A percentile compares a stretch with the other conserved stretches of the same genome.
These are phyloP conservation scores for Boletus vinaceobasis DNA, from an alignment of 768 basidiomycete species.

Conservation along the genomic window DNA sequence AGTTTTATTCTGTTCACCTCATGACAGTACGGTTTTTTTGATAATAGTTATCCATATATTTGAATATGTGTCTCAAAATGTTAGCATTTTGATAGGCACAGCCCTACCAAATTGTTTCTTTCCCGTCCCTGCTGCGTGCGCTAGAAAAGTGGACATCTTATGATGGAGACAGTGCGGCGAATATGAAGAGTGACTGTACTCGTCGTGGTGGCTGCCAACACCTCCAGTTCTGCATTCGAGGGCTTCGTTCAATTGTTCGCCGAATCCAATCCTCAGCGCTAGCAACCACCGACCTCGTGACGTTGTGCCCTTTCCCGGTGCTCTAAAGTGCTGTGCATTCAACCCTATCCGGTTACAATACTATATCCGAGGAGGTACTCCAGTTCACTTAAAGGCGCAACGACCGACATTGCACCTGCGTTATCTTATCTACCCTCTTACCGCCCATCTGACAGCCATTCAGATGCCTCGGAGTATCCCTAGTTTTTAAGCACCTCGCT, in stretches of 20 bases:
- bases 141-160: background rate
- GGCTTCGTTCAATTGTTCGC: background rate
- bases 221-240: background rate
- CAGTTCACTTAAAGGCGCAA: no score
- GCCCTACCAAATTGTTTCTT: background rate
- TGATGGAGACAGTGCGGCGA: background rate
- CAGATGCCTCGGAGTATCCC: no score
- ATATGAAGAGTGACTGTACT: background rate
- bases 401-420: no score
- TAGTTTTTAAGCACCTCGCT: no score
- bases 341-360: no score
- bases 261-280: no score
- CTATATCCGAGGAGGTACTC: no score
- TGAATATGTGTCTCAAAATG: slow-evolving; percentile 10
- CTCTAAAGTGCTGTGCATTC: no score
- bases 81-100: slow-evolving; percentile 15
- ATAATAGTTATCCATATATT: slow-evolving; percentile 15
- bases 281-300: no score
- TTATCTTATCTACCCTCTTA: no score
- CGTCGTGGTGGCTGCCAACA: background rate
- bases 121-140: background rate
- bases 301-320: no score
- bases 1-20: background rate
- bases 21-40: background rate
- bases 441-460: no score